These are phyloP conservation scores for Calonectria leucothoes DNA, from an alignment of 2,329 filamentous ascomycete species.

Conservation along the genomic window DNA sequence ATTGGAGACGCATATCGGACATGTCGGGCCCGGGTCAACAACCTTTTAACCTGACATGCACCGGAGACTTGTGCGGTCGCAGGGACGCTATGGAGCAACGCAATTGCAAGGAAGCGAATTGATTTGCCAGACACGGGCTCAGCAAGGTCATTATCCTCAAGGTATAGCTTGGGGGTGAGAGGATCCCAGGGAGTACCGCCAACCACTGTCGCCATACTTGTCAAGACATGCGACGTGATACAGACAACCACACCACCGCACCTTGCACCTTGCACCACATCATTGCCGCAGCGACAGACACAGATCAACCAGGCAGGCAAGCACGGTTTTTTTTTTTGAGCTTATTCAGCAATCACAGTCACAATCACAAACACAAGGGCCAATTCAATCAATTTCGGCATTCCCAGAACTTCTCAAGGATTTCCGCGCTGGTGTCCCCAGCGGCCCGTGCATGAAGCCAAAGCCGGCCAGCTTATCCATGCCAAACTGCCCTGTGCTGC, in stretches of 20 bases:
- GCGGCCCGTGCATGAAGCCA: neutral
- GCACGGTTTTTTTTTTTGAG: neutral
- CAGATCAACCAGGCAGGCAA: neutral
- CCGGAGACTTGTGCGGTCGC: neutral
- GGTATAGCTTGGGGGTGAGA: neutral
- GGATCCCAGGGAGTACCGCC: neutral
- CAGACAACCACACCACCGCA: constrained; percentile 1
- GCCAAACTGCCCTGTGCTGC: neutral
- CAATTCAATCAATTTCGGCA: constrained; percentile 9
- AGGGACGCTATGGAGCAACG: neutral
- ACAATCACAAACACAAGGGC: neutral
- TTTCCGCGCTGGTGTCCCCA: constrained; percentile 1
- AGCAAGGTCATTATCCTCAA: constrained; percentile 9
- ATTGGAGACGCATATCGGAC: constrained; percentile 4
- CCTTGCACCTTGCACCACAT: neutral
- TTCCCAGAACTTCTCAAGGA: constrained; percentile 15
- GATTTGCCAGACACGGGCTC: constrained; percentile 10
- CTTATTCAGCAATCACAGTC: neutral
- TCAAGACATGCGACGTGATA: constrained; percentile 14
- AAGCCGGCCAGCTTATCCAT: neutral
- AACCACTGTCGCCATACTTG: neutral
- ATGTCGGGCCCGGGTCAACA: neutral
- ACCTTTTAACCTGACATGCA: constrained; percentile 2
- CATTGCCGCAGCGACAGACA: neutral
- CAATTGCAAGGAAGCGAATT: neutral